Evolutionary conservation across 1,284 basidiomycete genomes (phyloP), one percentile per base, ranked within the genome.

Genomic region (Pholiota adiposa): DNA sequence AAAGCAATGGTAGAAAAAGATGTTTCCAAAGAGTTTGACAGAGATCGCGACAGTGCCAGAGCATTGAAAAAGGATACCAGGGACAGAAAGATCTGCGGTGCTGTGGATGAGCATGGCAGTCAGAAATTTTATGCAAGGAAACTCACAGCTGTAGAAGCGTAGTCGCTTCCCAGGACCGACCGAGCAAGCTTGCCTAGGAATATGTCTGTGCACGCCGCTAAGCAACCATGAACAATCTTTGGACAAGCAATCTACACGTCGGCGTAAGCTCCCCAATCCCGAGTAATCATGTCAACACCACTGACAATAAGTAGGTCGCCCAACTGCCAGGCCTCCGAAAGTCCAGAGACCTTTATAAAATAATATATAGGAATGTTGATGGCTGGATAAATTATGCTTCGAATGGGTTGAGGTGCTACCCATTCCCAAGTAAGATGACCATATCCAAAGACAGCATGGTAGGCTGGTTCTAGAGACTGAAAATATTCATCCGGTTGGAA

Each of bases 401-500:
- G 82, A 66, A 92, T 86, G 8, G 89, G 87, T n/a, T 75, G 74
- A 4, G 83, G 74, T 58, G 85, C 79, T 21, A 85, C 76, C 97
- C 97, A 99, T 79, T 99, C 97, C 97, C 97, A 99, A 27, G 96
- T 98, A 38, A 94, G 79, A 69, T 90, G 86, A 1, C 96, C 97
- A 74, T 94, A 95, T 31, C 95, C 95, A 73, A 94, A 99, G 56
- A 97, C 93, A 46, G 90, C 75, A 54, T 81, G 81, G 72, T 98
- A 93, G 0, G 97, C 97, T 29, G 95, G 91, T 72, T 99, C 97
- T 43, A 97, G 83, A 8, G 95, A 87, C 72, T 99, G 97, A 69
- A 91, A 98, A 76, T 94, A 97, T 77, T 99, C 97, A 75, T 99
- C 97, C 1, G 97, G 97, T 73, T 98, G 96, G 73, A 99, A 99